A percentile compares a stretch with the other conserved stretches of the same genome.
phyloP scores from a whole-genome alignment of 2,329 filamentous ascomycete species.

The Xenoacremonium recifei region DNA sequence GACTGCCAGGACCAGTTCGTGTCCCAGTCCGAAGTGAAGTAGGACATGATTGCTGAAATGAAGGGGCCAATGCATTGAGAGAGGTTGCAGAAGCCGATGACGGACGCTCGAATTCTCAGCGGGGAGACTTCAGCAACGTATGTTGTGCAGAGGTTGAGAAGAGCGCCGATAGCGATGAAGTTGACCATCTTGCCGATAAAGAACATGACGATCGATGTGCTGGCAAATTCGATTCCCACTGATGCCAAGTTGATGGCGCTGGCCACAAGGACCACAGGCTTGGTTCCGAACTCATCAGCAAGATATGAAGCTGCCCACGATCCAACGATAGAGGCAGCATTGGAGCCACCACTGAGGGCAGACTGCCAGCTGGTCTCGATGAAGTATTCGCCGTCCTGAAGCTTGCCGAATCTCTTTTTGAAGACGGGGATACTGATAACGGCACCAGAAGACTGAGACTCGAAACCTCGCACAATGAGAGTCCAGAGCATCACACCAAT shows the following conservation, averaged over 20 bases:
- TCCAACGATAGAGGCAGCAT: slow-evolving; percentile 23
- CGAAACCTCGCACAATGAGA: slow-evolving; percentile 27
- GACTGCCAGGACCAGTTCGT: slow-evolving; percentile 41
- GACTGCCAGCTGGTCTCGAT: slow-evolving; percentile 29
- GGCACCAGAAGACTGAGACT: slow-evolving; percentile 22
- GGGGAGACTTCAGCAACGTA: not conserved
- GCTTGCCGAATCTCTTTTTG: slow-evolving; percentile 15
- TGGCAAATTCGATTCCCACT: not conserved
- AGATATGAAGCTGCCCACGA: slow-evolving; percentile 23
- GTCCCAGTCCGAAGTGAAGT: slow-evolving; percentile 33
- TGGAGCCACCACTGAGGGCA: slow-evolving; percentile 23
- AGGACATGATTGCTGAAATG: not conserved
- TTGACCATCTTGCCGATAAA: slow-evolving; percentile 30
- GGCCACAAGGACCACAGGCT: slow-evolving; percentile 18
- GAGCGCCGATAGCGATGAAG: slow-evolving; percentile 32
- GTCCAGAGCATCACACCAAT: slow-evolving; percentile 31
- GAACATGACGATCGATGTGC: slow-evolving; percentile 28
- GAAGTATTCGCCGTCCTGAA: slow-evolving; percentile 14
- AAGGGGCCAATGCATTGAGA: not conserved
- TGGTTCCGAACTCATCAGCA: slow-evolving; percentile 23
- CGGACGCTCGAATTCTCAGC: not conserved
- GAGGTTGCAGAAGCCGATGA: not conserved
- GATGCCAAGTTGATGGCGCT: slow-evolving; percentile 25
- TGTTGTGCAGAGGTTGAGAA: slow-evolving; percentile 9
- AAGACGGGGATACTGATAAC: slow-evolving; percentile 18